Base-by-base conservation (phyloP, 306 rosid species). In the Dicorynia guianensis region DNA sequence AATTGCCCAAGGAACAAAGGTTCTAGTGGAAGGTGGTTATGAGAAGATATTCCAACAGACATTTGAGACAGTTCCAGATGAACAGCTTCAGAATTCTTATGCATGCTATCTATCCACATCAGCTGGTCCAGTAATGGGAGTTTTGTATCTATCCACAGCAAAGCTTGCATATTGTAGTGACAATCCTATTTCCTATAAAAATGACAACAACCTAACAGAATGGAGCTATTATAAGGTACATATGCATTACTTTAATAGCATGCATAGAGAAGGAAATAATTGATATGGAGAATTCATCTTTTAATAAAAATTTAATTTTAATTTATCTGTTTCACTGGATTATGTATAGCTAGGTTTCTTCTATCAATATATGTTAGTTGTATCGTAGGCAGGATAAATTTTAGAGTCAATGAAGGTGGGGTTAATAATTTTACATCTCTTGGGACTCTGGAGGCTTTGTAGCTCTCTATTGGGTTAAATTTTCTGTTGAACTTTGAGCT, bases 1-100 rank as follows among this genome's bases (percentile, higher is more conserved):
- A 82, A 89, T 87, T 62, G 91, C 94, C n/a, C 92, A 88, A 40
- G 92, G 89, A 74, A 85, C 89, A 15, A 88, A 88, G 75, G 88
- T 88, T 49, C 62, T 88, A 25, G 89, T 85, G 6, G 92, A 88
- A 80, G 93, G 93, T 58, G 90, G 93, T 48, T 86, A 90, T 15
- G 89, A 85, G 69, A 88, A 76, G 86, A 81, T 88, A 59, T 88
- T 85, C 75, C 83, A 59, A 20, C 81, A 80, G 40, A 85, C 92
- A 7, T 88, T 85, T 59, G 92, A 85, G 71, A 88, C 88, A 14
- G 81, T 58, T 76, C 76, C 83, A 3, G 92, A 83, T 49, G 89
- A 88, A 71, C 76, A 71, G 62, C 92, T 88, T 79, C 86, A 67
- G 67, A 83, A 81, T 74, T 88, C 88, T 9, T 88, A 33, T 76